A percentile compares a stretch with the other conserved stretches of the same genome.
Evolutionary conservation across 2,329 filamentous ascomycete species (phyloP).

Genomic region (Alternaria hordeiaustralica): DNA sequence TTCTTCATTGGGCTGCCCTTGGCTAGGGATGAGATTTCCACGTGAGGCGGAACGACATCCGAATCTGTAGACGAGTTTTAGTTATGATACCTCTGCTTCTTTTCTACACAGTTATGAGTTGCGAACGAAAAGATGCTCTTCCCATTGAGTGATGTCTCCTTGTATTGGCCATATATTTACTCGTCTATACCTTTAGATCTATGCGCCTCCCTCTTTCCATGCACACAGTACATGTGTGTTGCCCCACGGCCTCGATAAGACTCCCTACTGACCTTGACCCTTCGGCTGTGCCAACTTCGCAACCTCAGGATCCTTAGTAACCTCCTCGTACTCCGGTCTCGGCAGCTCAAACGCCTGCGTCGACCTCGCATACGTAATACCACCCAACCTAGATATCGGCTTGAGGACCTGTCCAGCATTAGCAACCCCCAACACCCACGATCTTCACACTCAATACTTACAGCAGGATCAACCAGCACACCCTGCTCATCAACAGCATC

Average conservation of each 20-base stretch:
- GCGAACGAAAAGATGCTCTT: neutral
- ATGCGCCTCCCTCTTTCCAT: neutral
- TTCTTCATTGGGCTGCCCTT: neutral
- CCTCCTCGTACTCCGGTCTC: constrained; percentile 59
- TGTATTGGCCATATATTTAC: neutral
- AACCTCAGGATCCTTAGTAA: constrained; percentile 59
- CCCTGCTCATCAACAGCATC: constrained; percentile 83
- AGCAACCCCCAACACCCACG: neutral
- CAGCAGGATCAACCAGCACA: constrained; percentile 74
- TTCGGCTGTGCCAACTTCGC: constrained; percentile 59
- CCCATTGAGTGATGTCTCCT: neutral
- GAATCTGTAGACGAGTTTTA: constrained; percentile 6
- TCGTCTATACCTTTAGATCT: neutral
- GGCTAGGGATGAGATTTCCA: neutral
- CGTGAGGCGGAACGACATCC: neutral
- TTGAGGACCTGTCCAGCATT: constrained; percentile 64
- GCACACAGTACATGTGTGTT: neutral
- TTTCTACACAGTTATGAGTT: neutral
- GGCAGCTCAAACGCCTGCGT: constrained; percentile 75
- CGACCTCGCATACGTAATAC: constrained; percentile 80
- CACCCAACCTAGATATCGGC: constrained; percentile 80
- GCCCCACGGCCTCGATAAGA: neutral
- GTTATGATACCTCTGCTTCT: neutral
- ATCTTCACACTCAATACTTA: constrained; percentile 47
- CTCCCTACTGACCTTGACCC: neutral